These are phyloP conservation scores for Berberis vulgaris DNA, from an alignment of 164 flowering plant species.

Conservation along the genomic window DNA sequence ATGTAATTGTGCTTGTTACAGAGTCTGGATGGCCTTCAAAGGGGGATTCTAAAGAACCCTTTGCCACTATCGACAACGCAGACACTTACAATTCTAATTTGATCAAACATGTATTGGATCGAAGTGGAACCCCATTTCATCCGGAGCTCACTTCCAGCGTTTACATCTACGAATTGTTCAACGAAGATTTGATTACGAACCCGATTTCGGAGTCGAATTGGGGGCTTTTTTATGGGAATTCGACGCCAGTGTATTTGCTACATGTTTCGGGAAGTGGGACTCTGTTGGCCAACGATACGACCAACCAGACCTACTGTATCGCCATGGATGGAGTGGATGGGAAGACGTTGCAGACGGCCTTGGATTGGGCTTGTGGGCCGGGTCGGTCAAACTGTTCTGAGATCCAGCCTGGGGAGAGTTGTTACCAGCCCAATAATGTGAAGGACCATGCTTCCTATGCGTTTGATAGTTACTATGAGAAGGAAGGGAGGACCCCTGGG, in stretches of 20 bases:
- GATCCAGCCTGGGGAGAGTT: conserved; percentile 86
- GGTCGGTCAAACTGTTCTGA: conserved; percentile 87
- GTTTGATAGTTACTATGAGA: conserved; percentile 92
- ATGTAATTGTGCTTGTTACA: conserved; percentile 69
- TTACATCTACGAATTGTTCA: conserved; percentile 79
- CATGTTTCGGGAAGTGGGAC: conserved; percentile 75
- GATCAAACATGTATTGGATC: conserved; percentile 66
- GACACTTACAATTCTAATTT: conserved; percentile 81
- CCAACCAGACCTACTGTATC: conserved; percentile 80
- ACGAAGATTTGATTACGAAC: conserved; percentile 76
- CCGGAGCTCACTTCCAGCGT: conserved; percentile 86
- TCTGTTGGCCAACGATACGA: conserved; percentile 85
- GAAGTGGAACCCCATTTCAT: conserved; percentile 72
- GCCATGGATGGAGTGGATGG: conserved; percentile 63
- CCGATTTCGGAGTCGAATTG: conserved; percentile 82
- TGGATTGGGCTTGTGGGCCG: conserved; percentile 99
- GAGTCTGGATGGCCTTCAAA: conserved; percentile 92
- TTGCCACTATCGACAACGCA: conserved; percentile 81
- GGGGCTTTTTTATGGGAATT: conserved; percentile 79
- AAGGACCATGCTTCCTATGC: conserved; percentile 85
- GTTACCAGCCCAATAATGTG: conserved; percentile 83
- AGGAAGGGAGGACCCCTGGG: conserved; percentile 53
- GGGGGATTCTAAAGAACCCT: conserved; percentile 77
- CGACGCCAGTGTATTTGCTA: conserved; percentile 72
- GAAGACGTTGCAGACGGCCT: conserved; percentile 72